A percentile compares a stretch with the other conserved stretches of the same genome.
Conservation (phyloP, 129 eudicot genomes). For the Sambucus nigra region DNA sequence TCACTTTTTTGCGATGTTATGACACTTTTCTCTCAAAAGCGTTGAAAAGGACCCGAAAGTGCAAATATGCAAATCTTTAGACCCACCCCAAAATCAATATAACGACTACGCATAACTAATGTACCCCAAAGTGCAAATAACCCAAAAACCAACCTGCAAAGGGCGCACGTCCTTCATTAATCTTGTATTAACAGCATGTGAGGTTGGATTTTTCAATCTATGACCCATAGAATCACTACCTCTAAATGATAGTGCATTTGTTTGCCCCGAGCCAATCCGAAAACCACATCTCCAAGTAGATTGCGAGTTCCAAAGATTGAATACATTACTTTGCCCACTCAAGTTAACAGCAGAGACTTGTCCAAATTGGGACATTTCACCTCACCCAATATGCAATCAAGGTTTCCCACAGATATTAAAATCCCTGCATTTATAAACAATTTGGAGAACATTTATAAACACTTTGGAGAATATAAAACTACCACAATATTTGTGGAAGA, state of each 20-base stretch:
- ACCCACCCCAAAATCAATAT: too few relatives aligned
- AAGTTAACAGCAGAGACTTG: constrained; percentile 50
- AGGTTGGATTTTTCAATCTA: constrained; percentile 19
- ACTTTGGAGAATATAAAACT: too few relatives aligned
- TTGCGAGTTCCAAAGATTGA: constrained; percentile 26
- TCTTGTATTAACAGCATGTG: constrained; percentile 23
- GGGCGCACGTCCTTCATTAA: constrained; percentile 22
- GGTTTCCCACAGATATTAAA: too few relatives aligned
- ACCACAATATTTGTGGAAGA: too few relatives aligned
- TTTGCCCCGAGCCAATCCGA: constrained; percentile 5
- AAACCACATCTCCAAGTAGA: constrained; percentile 15
- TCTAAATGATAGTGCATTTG: constrained; percentile 33
- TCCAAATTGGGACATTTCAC: constrained; percentile 51
- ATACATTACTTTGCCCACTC: constrained; percentile 20
- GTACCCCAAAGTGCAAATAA: background rate
- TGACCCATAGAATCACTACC: constrained; percentile 32
- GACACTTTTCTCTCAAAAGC: too few relatives aligned
- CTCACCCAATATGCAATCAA: constrained; percentile 4
- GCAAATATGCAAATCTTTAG: too few relatives aligned
- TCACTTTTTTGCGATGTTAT: too few relatives aligned
- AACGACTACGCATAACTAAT: too few relatives aligned
- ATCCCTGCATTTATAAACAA: too few relatives aligned
- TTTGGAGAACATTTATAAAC: too few relatives aligned
- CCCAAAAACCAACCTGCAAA: constrained; percentile 36
- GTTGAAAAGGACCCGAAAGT: too few relatives aligned